Base-by-base conservation (phyloP, 1,284 basidiomycete genomes). In the Meripilus lineatus region DNA sequence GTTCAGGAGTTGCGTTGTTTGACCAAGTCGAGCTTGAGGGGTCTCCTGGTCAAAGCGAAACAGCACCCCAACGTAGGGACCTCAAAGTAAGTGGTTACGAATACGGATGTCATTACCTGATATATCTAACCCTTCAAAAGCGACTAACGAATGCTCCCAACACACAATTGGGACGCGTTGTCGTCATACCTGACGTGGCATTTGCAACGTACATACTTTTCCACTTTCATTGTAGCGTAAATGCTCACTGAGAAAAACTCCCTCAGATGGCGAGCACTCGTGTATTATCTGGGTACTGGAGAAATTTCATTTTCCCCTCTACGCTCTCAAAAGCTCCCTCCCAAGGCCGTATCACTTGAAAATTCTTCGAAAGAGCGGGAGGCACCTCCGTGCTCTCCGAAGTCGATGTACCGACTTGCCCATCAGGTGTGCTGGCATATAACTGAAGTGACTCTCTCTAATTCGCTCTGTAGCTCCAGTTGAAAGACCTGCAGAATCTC, bases 211-310 rank as follows among this genome's bases (percentile, higher is more conserved):
- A 20, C 18, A 54, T 52, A 3, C n/a, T 5, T n/a, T 5, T 28
- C 17, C 11, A 17, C n/a, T 7, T 14, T 33, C 10, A 18, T 10
- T 40, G 6, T 38, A 11, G 28, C 20, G 23, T 32, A 18, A 25
- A 15, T 8, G 26, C 23, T 26, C 28, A 25, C 20, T 42, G 14
- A 33, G 17, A 8, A 24, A 6, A 33, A 20, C 38, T 21, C 1
- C 5, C 14, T 7, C 23, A 61, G 58, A 2, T 55, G 50, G 49
- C 50, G 52, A 35, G 48, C 54, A 0, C 48, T 57, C 35, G 40
- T 59, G 1, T 50, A 50, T 37, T 59, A 52, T 37, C 24, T 57
- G 2, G 58, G 57, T 30, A 50, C 49, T 2, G 46, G 49, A 3
- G 43, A 46, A 22, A 18, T 59, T 14, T 6, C 37, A 3, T 59